These are phyloP conservation scores for Chlorella sp. DNA, from an alignment of 139 green algal genomes.

Conservation along the genomic window DNA sequence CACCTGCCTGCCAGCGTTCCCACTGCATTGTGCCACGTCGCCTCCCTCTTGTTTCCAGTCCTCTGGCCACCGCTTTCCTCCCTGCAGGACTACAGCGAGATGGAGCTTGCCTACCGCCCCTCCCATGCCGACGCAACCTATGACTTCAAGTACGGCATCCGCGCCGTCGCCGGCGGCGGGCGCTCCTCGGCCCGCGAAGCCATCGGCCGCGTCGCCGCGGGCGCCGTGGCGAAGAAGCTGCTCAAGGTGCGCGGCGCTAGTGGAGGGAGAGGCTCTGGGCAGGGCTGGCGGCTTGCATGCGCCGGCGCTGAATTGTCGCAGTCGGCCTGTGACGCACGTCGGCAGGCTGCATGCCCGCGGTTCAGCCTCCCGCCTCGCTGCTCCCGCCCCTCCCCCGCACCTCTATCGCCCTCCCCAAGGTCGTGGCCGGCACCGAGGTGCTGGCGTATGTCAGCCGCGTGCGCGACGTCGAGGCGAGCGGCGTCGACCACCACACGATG, in stretches of 20 bases:
- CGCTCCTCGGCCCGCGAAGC: conserved; percentile 94
- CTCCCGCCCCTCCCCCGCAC: background rate
- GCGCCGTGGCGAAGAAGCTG: conserved; percentile 97
- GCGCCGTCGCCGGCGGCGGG: conserved; percentile 95
- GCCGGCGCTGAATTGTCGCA: no score
- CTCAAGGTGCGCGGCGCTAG: no score
- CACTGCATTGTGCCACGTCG: no score
- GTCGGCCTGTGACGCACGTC: no score
- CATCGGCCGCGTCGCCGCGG: conserved; percentile 96
- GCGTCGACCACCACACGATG: conserved; percentile 77
- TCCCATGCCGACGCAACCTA: conserved; percentile 98
- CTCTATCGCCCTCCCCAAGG: no score
- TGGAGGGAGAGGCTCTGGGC: no score
- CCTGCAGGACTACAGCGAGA: conserved; percentile 91
- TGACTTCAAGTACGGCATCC: conserved; percentile 99
- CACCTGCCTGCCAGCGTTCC: no score
- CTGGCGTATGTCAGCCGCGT: conserved; percentile 93
- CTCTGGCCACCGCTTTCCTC: no score
- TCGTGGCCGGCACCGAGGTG: conserved; percentile 60
- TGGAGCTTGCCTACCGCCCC: conserved; percentile 89
- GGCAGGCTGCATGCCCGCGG: no score
- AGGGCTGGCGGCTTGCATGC: no score
- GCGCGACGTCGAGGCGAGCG: conserved; percentile 64
- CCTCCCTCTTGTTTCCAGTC: no score
- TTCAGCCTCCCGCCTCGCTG: background rate